phyloP scores from a whole-genome alignment of 2,329 filamentous ascomycete genomes.

The Cadophora sp. region DNA sequence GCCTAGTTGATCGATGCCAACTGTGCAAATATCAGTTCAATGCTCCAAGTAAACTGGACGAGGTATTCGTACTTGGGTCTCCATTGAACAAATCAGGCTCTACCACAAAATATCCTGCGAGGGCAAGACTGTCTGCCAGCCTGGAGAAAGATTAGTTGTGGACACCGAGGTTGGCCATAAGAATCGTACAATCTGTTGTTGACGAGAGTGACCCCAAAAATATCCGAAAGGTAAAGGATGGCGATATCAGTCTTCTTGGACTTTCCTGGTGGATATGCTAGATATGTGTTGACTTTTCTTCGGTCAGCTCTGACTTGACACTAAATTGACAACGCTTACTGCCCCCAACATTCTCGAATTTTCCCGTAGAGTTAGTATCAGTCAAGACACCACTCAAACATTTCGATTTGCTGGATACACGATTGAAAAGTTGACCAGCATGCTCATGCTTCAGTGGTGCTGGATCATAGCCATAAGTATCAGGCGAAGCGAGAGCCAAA shows the following conservation, averaged over 20 bases:
- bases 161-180: not conserved
- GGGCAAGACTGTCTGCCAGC: constrained; percentile 70
- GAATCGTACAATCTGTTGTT: constrained; percentile 32
- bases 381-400: constrained; percentile 25
- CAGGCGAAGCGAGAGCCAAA: not conserved
- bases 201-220: constrained; percentile 56
- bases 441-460: constrained; percentile 27
- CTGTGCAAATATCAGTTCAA: not conserved
- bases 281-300: constrained; percentile 58
- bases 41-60: not conserved
- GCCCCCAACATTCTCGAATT: constrained; percentile 24
- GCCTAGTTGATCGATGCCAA: constrained; percentile 19
- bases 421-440: constrained; percentile 26
- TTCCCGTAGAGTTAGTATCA: constrained; percentile 25
- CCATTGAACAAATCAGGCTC: constrained; percentile 72
- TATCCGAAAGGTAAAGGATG: constrained; percentile 63
- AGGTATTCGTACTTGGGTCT: constrained; percentile 43
- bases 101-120: constrained; percentile 69
- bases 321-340: constrained; percentile 2
- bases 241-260: constrained; percentile 58
- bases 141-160: constrained; percentile 16
- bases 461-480: constrained; percentile 15
- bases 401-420: constrained; percentile 7
- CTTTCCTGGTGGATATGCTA: constrained; percentile 53
- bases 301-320: not conserved